Conservation (phyloP, 768 basidiomycete genomes). For the Lactifluus subvellereus region DNA sequence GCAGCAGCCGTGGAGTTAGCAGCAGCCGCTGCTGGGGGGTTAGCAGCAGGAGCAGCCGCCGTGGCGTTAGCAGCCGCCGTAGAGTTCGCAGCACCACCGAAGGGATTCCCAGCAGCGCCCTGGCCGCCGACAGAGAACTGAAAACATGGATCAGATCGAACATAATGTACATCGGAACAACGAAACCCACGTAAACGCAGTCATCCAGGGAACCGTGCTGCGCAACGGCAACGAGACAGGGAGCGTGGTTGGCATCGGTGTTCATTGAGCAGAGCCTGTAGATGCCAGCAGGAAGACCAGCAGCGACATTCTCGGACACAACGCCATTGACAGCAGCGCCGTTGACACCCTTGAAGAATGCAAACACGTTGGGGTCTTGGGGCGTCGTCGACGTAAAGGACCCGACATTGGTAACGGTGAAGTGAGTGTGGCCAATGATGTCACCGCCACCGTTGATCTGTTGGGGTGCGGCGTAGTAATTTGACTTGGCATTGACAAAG, state of each 20-base stretch:
- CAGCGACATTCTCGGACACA: slow-evolving; percentile 35
- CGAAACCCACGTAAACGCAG: slow-evolving; percentile 33
- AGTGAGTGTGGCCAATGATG: slow-evolving; percentile 57
- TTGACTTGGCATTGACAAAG: slow-evolving; percentile 50
- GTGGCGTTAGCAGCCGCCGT: slow-evolving; percentile 15
- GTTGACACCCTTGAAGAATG: slow-evolving; percentile 56
- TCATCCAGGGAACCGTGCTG: slow-evolving; percentile 41
- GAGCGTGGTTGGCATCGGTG: slow-evolving; percentile 42
- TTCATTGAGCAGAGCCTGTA: slow-evolving; percentile 43
- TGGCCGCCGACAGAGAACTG: slow-evolving; percentile 11
- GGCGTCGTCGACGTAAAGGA: slow-evolving; percentile 45
- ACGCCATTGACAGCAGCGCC: slow-evolving; percentile 38
- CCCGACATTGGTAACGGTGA: slow-evolving; percentile 50
- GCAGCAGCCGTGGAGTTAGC: slow-evolving; percentile 19
- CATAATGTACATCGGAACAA: neutral
- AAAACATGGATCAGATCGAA: neutral
- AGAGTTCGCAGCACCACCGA: neutral
- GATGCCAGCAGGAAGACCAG: slow-evolving; percentile 39
- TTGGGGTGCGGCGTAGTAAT: slow-evolving; percentile 53
- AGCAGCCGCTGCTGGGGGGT: slow-evolving; percentile 6
- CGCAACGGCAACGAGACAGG: slow-evolving; percentile 35
- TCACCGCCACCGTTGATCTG: slow-evolving; percentile 43
- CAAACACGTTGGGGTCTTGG: slow-evolving; percentile 46
- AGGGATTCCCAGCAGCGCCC: neutral
- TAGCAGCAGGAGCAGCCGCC: slow-evolving; percentile 16